phyloP scores from a whole-genome alignment of 352 stramenopile species.

The Pythium phragmitis region DNA sequence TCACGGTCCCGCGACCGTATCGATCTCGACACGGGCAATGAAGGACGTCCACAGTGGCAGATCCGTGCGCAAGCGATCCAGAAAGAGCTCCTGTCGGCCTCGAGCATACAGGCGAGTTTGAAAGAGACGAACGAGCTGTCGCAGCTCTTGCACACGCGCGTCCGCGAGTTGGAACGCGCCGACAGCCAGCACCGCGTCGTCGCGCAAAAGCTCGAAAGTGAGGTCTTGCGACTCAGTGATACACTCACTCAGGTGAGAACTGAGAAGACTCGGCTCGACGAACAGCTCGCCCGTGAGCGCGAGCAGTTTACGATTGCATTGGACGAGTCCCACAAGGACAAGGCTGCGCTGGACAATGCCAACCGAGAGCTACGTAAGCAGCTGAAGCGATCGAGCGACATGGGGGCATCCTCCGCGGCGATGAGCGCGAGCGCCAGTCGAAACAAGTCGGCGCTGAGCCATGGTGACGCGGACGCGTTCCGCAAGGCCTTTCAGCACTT shows the following conservation, averaged over 20 bases:
- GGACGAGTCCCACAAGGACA: constrained; percentile 85
- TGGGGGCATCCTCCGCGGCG: constrained; percentile 15
- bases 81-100: constrained; percentile 60
- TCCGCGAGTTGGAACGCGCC: constrained; percentile 70
- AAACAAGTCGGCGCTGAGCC: constrained; percentile 36
- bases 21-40: constrained; percentile 14
- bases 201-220: constrained; percentile 76
- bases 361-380: constrained; percentile 83
- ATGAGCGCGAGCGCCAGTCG: constrained; percentile 6
- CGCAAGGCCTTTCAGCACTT: constrained; percentile 57
- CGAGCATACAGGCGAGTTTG: constrained; percentile 53
- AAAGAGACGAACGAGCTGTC: constrained; percentile 68
- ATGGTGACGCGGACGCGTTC: constrained; percentile 56
- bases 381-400: constrained; percentile 65
- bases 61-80: constrained; percentile 77
- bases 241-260: constrained; percentile 27
- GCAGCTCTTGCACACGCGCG: constrained; percentile 57
- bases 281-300: constrained; percentile 61
- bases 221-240: constrained; percentile 61
- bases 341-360: constrained; percentile 56
- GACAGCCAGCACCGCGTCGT: constrained; percentile 81
- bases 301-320: constrained; percentile 74
- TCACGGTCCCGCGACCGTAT: constrained; percentile 34
- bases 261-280: constrained; percentile 53
- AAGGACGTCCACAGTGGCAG: constrained; percentile 62